These are phyloP conservation scores for Botrytis porri DNA, from an alignment of 2,329 filamentous ascomycete species.

Conservation along the genomic window DNA sequence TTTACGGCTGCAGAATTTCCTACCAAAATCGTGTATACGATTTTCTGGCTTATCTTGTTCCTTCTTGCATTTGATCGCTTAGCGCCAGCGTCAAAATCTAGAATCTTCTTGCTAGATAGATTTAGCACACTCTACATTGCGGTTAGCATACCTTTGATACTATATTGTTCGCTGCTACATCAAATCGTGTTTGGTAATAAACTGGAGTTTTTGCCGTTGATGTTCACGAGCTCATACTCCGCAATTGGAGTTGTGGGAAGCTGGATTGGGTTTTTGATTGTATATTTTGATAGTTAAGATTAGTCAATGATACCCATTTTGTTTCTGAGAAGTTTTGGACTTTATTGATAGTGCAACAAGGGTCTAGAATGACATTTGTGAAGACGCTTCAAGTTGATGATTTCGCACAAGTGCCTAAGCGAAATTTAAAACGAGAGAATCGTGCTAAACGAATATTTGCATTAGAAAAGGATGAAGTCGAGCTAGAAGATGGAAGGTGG, in stretches of 20 bases:
- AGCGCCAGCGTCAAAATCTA: slow-evolving; percentile 76
- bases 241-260: slow-evolving; percentile 93
- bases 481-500: background rate
- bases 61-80: slow-evolving; percentile 82
- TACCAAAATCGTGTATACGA: slow-evolving; percentile 88
- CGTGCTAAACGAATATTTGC: background rate
- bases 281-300: slow-evolving; percentile 64
- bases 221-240: slow-evolving; percentile 95
- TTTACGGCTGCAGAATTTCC: slow-evolving; percentile 93
- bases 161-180: slow-evolving; percentile 85
- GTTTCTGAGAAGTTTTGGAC: slow-evolving; percentile 2
- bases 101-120: slow-evolving; percentile 87
- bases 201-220: slow-evolving; percentile 88
- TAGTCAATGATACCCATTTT: slow-evolving; percentile 26
- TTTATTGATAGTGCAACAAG: background rate
- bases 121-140: slow-evolving; percentile 89
- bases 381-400: background rate
- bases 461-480: background rate
- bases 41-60: slow-evolving; percentile 87
- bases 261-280: slow-evolving; percentile 91
- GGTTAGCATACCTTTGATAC: slow-evolving; percentile 81
- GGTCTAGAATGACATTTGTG: background rate
- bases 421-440: background rate
- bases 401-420: background rate
- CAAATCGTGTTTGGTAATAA: slow-evolving; percentile 75